Evolutionary conservation across 495 filamentous ascomycete genomes (phyloP).

Genomic region (Tuber borchii): DNA sequence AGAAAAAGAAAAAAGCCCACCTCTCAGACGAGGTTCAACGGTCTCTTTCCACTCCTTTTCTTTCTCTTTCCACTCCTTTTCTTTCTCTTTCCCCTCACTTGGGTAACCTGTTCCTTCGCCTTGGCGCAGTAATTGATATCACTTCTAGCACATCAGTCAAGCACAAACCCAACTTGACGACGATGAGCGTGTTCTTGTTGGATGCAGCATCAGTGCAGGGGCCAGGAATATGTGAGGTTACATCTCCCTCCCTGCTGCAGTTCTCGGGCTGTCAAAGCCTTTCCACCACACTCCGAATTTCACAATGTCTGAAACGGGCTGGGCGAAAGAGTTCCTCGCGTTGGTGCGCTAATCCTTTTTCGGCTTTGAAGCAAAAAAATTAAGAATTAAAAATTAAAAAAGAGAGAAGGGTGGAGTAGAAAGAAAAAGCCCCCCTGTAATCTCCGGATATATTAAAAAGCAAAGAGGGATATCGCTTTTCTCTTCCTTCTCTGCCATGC

Average conservation of each 20-base stretch:
- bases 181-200: conserved; percentile 26
- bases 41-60: conserved; percentile 6
- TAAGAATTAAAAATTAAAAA: background rate
- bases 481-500: background rate
- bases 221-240: conserved; percentile 25
- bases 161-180: conserved; percentile 16
- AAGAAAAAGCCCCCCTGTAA: conserved; percentile 18
- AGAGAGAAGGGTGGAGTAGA: background rate
- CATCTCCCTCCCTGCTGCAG: conserved; percentile 8
- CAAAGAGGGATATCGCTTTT: background rate
- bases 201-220: conserved; percentile 25
- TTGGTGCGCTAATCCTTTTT: background rate
- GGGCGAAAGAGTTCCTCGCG: conserved; percentile 11
- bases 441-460: conserved; percentile 14
- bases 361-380: background rate
- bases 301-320: conserved; percentile 27
- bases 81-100: conserved; percentile 17
- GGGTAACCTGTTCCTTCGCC: conserved; percentile 6
- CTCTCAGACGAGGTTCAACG: background rate
- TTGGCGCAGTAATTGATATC: conserved; percentile 10
- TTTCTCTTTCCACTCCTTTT: conserved; percentile 8
- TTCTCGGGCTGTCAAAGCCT: conserved; percentile 33
- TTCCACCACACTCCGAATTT: conserved; percentile 5
- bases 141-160: conserved; percentile 5
- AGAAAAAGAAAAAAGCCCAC: background rate